Conservation (phyloP, 1,139 yeast genomes). For the Scheffersomyces illinoinensis region DNA sequence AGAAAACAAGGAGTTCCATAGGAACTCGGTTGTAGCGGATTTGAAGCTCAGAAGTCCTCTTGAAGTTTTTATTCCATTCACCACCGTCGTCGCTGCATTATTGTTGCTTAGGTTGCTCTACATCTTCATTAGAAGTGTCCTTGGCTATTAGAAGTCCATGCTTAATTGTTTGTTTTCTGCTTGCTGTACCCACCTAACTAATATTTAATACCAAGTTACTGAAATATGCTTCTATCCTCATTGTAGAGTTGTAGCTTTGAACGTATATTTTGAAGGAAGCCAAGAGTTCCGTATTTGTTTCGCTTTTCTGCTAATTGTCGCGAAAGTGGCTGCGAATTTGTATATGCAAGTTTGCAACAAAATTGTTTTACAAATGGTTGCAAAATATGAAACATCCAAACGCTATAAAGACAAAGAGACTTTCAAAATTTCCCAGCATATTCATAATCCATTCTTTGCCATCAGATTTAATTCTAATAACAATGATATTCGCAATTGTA, state of each 20-base stretch:
- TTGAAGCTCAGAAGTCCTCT: slow-evolving; percentile 12
- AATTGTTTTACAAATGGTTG: not conserved
- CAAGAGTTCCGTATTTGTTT: not conserved
- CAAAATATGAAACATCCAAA: not conserved
- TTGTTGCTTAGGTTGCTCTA: slow-evolving; percentile 8
- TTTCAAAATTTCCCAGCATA: not conserved
- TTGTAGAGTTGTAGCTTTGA: not conserved
- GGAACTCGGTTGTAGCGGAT: slow-evolving; percentile 8
- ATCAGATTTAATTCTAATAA: not conserved
- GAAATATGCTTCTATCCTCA: not conserved
- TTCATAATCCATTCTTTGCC: not conserved
- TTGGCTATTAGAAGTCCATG: not conserved
- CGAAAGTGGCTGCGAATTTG: not conserved
- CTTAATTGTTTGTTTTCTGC: not conserved
- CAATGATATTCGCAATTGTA: slow-evolving; percentile 2
- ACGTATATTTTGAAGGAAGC: not conserved
- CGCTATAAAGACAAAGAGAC: not conserved
- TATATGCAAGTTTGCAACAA: not conserved
- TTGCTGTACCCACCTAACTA: not conserved
- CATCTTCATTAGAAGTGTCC: not conserved
- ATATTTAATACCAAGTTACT: not conserved
- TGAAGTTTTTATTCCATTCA: slow-evolving; percentile 17
- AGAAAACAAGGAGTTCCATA: slow-evolving; percentile 10
- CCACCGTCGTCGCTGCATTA: slow-evolving; percentile 4
- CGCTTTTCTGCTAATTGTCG: not conserved